Conservation (phyloP, 2,329 filamentous ascomycete genomes). For the Paraconiothyrium brasiliense region DNA sequence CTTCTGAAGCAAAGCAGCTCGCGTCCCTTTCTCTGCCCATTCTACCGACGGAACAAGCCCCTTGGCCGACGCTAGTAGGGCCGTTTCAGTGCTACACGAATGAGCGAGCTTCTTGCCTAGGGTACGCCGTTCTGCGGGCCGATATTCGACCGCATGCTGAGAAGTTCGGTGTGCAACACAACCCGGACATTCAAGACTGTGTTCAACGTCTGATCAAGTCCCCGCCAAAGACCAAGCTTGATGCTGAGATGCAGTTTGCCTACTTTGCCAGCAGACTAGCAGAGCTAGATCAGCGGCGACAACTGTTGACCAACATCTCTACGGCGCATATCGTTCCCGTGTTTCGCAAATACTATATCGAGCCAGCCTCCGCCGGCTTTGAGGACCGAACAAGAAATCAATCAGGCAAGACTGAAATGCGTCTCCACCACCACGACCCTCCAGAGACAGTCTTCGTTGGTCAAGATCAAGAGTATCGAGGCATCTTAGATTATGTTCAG, state of each 20-base stretch:
- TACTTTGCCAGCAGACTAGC: constrained; percentile 83
- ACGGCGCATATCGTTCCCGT: constrained; percentile 50
- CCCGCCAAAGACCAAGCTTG: constrained; percentile 72
- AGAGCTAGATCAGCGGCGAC: constrained; percentile 67
- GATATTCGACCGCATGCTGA: constrained; percentile 82
- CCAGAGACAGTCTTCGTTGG: constrained; percentile 86
- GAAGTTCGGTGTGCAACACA: constrained; percentile 84
- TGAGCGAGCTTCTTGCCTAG: constrained; percentile 76
- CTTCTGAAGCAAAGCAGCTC: constrained; percentile 64
- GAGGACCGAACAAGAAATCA: constrained; percentile 44
- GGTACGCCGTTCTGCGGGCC: constrained; percentile 78
- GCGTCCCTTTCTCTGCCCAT: constrained; percentile 55
- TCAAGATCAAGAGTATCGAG: constrained; percentile 74
- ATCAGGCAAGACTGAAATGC: constrained; percentile 49
- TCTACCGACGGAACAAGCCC: constrained; percentile 74
- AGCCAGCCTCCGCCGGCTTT: constrained; percentile 41
- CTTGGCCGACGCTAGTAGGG: constrained; percentile 70
- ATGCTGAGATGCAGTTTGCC: constrained; percentile 77
- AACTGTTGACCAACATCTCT: constrained; percentile 36
- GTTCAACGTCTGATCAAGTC: constrained; percentile 75
- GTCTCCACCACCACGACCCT: constrained; percentile 63
- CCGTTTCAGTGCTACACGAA: constrained; percentile 87
- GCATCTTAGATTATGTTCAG: constrained; percentile 97
- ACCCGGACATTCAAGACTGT: constrained; percentile 82
- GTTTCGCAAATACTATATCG: constrained; percentile 45